Percentiles rank a stretch among this genome's conserved stretches.
Evolutionary conservation across 2,329 filamentous ascomycete species (phyloP).

Genomic region (Cladophialophora yegresii): DNA sequence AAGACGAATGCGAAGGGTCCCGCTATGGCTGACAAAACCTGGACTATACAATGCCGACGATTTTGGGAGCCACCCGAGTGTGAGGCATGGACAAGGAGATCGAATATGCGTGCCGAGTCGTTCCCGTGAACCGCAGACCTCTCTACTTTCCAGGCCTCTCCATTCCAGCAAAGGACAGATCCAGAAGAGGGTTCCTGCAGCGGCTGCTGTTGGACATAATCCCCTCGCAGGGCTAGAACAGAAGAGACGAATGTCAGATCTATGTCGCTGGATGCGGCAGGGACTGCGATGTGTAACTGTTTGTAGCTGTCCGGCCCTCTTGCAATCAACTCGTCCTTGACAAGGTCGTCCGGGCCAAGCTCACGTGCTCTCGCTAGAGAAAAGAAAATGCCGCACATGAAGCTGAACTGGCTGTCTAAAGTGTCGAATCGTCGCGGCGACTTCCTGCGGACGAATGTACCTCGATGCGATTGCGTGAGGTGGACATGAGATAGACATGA

Average conservation of each 20-base stretch:
- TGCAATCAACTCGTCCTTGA: slow-evolving; percentile 42
- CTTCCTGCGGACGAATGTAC: neutral
- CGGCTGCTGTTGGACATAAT: slow-evolving; percentile 71
- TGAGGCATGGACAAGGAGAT: slow-evolving; percentile 55
- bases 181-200: slow-evolving; percentile 59
- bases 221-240: slow-evolving; percentile 85
- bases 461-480: neutral
- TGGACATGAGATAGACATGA: neutral
- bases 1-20: slow-evolving; percentile 92
- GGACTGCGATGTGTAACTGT: slow-evolving; percentile 39
- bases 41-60: slow-evolving; percentile 46
- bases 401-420: neutral
- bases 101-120: slow-evolving; percentile 72
- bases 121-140: slow-evolving; percentile 65
- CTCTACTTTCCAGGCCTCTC: slow-evolving; percentile 82
- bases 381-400: slow-evolving; percentile 62
- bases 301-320: slow-evolving; percentile 50
- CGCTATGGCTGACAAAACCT: slow-evolving; percentile 63
- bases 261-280: slow-evolving; percentile 33
- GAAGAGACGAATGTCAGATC: slow-evolving; percentile 73
- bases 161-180: slow-evolving; percentile 91
- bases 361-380: slow-evolving; percentile 50
- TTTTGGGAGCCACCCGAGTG: slow-evolving; percentile 24
- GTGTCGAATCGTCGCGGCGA: neutral
- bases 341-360: slow-evolving; percentile 52